These are phyloP conservation scores for Lasiosphaeris hirsuta DNA, from an alignment of 495 filamentous ascomycete species.

Conservation along the genomic window DNA sequence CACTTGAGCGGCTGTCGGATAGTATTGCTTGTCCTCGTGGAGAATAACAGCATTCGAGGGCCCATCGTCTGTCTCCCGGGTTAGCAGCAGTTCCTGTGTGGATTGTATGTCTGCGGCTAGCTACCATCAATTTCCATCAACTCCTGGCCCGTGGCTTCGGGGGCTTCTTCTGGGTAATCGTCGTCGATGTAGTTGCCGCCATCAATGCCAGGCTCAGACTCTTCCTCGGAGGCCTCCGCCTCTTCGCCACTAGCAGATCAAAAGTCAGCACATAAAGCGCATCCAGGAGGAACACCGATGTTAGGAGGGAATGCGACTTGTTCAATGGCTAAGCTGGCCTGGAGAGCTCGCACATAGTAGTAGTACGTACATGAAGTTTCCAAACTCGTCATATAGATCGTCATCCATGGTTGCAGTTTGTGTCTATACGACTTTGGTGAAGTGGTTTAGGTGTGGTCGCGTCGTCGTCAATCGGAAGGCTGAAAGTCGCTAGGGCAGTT, in stretches of 20 bases:
- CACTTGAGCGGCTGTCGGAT: conserved; percentile 90
- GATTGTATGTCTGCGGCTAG: conserved; percentile 10
- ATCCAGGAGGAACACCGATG: not conserved
- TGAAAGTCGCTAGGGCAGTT: conserved; percentile 15
- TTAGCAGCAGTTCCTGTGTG: conserved; percentile 16
- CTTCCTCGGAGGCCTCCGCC: conserved; percentile 82
- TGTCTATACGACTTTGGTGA: not conserved
- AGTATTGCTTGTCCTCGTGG: conserved; percentile 99
- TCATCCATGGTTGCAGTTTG: conserved; percentile 30
- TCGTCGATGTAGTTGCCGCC: conserved; percentile 78
- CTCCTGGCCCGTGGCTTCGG: conserved; percentile 67
- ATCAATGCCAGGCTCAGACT: conserved; percentile 68
- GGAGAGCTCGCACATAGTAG: not conserved
- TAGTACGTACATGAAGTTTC: conserved; percentile 34
- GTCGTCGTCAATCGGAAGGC: conserved; percentile 5
- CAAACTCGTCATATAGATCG: conserved; percentile 38
- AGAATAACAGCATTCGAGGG: conserved; percentile 94
- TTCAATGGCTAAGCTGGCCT: not conserved
- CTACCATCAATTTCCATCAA: conserved; percentile 91
- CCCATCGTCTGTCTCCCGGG: conserved; percentile 57
- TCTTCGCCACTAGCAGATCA: conserved; percentile 57
- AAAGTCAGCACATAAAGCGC: conserved; percentile 10
- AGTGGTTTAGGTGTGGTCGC: conserved; percentile 4
- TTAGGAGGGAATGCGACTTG: no score
- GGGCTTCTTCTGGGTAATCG: conserved; percentile 63